Base-by-base conservation (phyloP, 805 yeast species). In the Suhomyces sp. region DNA sequence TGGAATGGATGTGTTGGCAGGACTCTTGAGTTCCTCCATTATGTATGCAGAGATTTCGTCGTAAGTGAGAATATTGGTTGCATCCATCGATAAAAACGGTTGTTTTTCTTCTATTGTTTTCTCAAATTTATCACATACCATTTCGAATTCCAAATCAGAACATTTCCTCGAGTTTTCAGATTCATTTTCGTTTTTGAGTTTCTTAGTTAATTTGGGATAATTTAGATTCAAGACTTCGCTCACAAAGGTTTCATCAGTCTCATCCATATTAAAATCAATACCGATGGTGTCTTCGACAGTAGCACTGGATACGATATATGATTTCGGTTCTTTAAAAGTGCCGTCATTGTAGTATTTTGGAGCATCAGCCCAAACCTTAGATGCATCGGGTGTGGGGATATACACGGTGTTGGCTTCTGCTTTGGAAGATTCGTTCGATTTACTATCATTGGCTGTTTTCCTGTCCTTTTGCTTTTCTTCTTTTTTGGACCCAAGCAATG, bases 321-420 rank as follows among this genome's bases (percentile, higher is more conserved):
- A 77, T 19, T 83, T 82, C 0, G 98, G 97, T 55, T 84, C 85
- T 3, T 66, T 66, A 68, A 88, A 93, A 21, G 75, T 69, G 40
- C 61, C 63, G 33, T 87, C 86, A 15, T 71, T 71, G 66, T 94
- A 94, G 68, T 80, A 91, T 58, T 85, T 80, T 6, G 73, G 60
- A 39, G 89, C 96, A 21, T 89, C 96, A 3, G 73, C 68, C 97
- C 97, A 92, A 19, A 81, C 74, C 58, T 79, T 79, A 0, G 96
- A 86, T 3, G 98, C 97, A 75, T 90, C 96, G 0, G 99, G 99
- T 0, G 99, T 94, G 1, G 99, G 99, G 60, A 94, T 94, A 67
- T 86, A 93, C 43, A 86, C 86, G 27, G 61, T 53, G 6, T 59
- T 58, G 4, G 48, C 50, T 17, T 41, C 53, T 7, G 44, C 21